A percentile compares a stretch with the other conserved stretches of the same genome.
Evolutionary conservation across 805 yeast genomes (phyloP).

Genomic region (Ogataea minuta): DNA sequence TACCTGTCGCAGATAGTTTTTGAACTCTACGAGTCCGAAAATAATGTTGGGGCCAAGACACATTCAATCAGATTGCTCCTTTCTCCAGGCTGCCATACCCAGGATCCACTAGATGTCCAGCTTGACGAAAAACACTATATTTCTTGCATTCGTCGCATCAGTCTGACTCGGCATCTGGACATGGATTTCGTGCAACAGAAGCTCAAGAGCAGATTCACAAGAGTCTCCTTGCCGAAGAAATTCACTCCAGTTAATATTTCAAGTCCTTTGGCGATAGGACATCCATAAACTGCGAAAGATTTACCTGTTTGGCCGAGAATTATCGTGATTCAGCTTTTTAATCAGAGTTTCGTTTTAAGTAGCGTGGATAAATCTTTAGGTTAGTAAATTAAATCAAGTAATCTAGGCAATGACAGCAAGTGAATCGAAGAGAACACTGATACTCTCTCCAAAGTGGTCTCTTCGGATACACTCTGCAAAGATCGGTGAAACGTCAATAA

Average conservation of each 20-base stretch:
- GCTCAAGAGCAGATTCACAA: conserved; percentile 72
- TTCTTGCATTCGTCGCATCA: conserved; percentile 89
- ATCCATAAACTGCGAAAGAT: conserved; percentile 6
- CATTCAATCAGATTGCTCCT: conserved; percentile 89
- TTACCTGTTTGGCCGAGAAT: too few species aligned
- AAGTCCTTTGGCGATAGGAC: conserved; percentile 39
- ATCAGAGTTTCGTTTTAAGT: too few species aligned
- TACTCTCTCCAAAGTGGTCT: conserved; percentile 97
- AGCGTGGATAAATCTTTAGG: background rate
- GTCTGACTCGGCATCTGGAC: conserved; percentile 89
- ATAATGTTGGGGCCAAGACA: conserved; percentile 64
- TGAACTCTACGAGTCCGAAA: conserved; percentile 85
- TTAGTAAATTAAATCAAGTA: conserved; percentile 3
- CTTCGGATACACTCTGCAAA: conserved; percentile 98
- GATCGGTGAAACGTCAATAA: conserved; percentile 91
- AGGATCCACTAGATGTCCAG: conserved; percentile 95
- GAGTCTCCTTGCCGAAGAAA: conserved; percentile 88
- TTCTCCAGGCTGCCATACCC: conserved; percentile 98
- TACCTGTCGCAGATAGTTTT: conserved; percentile 92
- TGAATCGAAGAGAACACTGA: conserved; percentile 88
- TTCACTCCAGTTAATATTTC: conserved; percentile 87
- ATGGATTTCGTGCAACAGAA: conserved; percentile 83
- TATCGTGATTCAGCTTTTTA: too few species aligned
- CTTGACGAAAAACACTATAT: conserved; percentile 95
- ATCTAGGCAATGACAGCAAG: conserved; percentile 50